phyloP scores from a whole-genome alignment of 192 early-diverging fungal species.

The Rhizoclosmatium sp. region DNA sequence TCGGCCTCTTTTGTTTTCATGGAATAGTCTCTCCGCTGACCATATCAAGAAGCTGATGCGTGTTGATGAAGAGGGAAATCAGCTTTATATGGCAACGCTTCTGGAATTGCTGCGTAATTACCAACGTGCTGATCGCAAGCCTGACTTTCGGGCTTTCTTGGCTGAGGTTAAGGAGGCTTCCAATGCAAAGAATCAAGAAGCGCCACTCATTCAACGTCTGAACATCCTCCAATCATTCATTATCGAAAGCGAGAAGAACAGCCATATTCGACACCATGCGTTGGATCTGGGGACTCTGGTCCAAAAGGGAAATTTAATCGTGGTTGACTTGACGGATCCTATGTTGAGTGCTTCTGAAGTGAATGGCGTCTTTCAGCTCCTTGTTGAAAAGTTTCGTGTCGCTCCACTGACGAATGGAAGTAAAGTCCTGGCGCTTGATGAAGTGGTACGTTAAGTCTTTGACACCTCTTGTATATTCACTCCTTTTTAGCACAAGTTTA shows the following conservation, averaged over 20 bases:
- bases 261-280: background rate
- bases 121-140: slow-evolving; percentile 14
- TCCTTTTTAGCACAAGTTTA: slow-evolving; percentile 39
- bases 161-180: slow-evolving; percentile 1
- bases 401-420: slow-evolving; percentile 18
- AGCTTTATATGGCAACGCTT: slow-evolving; percentile 48
- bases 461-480: no score
- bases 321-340: slow-evolving; percentile 37
- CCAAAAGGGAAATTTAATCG: slow-evolving; percentile 24
- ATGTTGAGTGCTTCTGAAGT: slow-evolving; percentile 36
- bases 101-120: slow-evolving; percentile 17
- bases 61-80: slow-evolving; percentile 36
- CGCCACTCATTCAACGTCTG: slow-evolving; percentile 40
- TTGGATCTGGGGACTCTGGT: slow-evolving; percentile 20
- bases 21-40: slow-evolving; percentile 38
- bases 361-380: slow-evolving; percentile 48
- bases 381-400: slow-evolving; percentile 37
- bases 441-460: slow-evolving; percentile 9
- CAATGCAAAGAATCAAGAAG: slow-evolving; percentile 37
- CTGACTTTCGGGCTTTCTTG: slow-evolving; percentile 21
- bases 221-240: slow-evolving; percentile 42
- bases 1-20: slow-evolving; percentile 43
- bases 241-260: slow-evolving; percentile 29
- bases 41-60: slow-evolving; percentile 48
- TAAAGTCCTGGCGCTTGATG: slow-evolving; percentile 47